Evolutionary conservation across 2,329 filamentous ascomycete species (phyloP).

Genomic region (Volutella citrinella): DNA sequence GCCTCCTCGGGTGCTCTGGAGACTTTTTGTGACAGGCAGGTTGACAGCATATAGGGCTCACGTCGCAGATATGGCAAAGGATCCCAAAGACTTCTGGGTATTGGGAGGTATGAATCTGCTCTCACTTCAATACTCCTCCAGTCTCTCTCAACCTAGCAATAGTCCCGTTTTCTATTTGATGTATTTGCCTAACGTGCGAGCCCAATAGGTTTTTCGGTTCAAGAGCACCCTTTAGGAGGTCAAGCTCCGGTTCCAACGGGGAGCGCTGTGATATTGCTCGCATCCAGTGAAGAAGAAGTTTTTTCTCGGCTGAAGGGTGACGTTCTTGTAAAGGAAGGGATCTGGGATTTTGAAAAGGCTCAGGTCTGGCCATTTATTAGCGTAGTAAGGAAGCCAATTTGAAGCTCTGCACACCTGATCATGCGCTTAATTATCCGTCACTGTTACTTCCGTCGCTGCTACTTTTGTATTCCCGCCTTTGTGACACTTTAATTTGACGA

Average conservation of each 20-base stretch:
- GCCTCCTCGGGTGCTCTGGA: not conserved
- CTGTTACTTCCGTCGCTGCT: no score
- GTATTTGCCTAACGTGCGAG: no score
- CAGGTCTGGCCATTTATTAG: no score
- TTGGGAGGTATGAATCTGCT: slow-evolving; percentile 4
- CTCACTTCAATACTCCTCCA: no score
- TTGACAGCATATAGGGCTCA: slow-evolving; percentile 1
- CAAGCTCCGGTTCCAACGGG: not conserved
- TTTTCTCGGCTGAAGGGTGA: slow-evolving; percentile 1
- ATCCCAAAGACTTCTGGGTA: slow-evolving; percentile 3
- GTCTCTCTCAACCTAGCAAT: no score
- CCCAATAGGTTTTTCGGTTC: no score
- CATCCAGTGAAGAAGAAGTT: not conserved
- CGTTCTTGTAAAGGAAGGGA: not conserved
- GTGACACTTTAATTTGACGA: no score
- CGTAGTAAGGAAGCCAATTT: not conserved
- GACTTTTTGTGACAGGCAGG: not conserved
- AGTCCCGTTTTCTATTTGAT: no score
- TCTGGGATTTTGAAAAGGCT: slow-evolving; percentile 3
- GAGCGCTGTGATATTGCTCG: not conserved
- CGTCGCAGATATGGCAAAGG: slow-evolving; percentile 1
- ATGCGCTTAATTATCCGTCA: no score
- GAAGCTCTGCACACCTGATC: no score
- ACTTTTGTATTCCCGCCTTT: no score
- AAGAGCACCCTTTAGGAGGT: no score